Evolutionary conservation across 2,329 filamentous ascomycete genomes (phyloP), one percentile per base, ranked within the genome.

Genomic region (Penicillium sp.): DNA sequence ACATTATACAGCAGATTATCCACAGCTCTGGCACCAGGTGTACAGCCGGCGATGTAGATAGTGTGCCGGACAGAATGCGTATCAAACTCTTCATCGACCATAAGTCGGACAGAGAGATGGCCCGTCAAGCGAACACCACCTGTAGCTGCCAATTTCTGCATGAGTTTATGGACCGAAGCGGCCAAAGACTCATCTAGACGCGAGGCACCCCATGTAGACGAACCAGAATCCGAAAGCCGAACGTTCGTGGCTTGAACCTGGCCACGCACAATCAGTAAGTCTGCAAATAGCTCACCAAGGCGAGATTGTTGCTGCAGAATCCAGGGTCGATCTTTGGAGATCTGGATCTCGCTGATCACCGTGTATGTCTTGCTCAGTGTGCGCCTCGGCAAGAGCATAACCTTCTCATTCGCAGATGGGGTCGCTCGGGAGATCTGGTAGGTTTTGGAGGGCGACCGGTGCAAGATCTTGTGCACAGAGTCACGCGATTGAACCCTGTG

Each of bases 91-190:
- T 80, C 74, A 46, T 83, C 79, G 3, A 88, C 81, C 60, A 91
- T 74, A 58, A 92, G 87, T 67, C 90, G 86, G 51, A 92, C 86
- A 18, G 82, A 86, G 32, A 91, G 68, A 66, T 92, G 89, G 0
- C 89, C 89, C 0, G 87, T 90, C 64, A 89, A 75, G 3, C 67
- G 63, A 15, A 69, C 50, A 1, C 81, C 80, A 25, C 79, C 75
- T 42, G 77, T 77, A 3, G 68, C 66, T 0, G 83, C 83, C 52
- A 87, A 85, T 12, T 70, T 74, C 52, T 80, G 68, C 1, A 88
- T 91, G 62, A 91, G 89, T 2, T 73, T 73, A 0, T 87, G 77
- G 81, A 91, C 88, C 1, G 82, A 80, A 23, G 72, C 71, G 38
- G 77, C 81, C 0, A 91, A 71, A 0, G 77, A 72, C 0, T 82